Percentiles rank a stretch among this genome's conserved stretches.
These are phyloP conservation scores for Globisporangium middletonii DNA, from an alignment of 352 stramenopile genomes.

Conservation along the genomic window DNA sequence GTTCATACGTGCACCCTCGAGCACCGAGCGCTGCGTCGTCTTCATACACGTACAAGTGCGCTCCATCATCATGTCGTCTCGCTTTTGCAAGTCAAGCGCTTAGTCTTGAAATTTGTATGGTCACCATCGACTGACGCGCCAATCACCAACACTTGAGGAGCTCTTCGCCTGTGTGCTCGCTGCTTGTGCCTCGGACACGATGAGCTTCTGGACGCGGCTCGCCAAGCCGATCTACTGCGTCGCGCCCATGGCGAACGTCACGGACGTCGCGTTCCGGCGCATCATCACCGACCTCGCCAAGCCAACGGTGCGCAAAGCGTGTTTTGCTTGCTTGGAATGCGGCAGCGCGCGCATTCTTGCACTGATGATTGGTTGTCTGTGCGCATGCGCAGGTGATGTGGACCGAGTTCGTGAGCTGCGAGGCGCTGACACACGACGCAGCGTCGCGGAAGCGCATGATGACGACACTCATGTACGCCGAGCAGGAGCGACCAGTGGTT, in stretches of 20 bases:
- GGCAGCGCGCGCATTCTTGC: neutral
- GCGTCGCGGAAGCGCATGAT: constrained; percentile 67
- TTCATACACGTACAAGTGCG: too few species aligned
- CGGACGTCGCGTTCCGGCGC: constrained; percentile 60
- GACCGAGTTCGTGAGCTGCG: constrained; percentile 85
- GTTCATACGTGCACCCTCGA: too few species aligned
- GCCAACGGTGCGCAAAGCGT: constrained; percentile 30
- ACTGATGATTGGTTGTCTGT: neutral
- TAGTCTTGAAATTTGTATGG: too few species aligned
- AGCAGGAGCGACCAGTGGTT: constrained; percentile 69
- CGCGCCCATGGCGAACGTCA: constrained; percentile 83
- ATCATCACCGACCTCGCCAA: constrained; percentile 76
- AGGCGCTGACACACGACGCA: constrained; percentile 61
- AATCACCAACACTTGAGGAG: neutral
- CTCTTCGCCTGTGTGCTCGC: too few species aligned
- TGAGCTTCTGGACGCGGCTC: constrained; percentile 63
- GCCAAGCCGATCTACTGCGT: constrained; percentile 72
- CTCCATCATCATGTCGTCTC: too few species aligned
- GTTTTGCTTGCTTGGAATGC: neutral
- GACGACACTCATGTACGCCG: constrained; percentile 64
- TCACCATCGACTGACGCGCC: neutral
- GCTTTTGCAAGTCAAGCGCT: too few species aligned
- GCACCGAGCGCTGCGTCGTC: too few species aligned
- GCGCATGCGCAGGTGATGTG: constrained; percentile 46
- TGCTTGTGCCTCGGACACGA: neutral